phyloP scores from a whole-genome alignment of 1,139 yeast species.

The Scheffersomyces stambukii region DNA sequence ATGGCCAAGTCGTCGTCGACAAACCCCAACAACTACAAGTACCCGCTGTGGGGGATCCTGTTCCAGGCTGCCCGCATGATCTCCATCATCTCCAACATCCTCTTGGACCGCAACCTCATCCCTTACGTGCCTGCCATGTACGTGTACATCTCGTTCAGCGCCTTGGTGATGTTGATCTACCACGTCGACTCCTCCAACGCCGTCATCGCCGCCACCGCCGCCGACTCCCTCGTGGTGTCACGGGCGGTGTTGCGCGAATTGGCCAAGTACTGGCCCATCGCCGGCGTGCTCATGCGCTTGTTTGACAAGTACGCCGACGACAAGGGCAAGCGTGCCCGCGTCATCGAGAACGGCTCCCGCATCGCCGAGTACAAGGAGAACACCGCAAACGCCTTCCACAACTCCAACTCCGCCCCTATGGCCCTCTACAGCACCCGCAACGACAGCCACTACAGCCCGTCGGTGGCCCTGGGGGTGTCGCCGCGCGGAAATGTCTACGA shows the following conservation, averaged over 20 bases:
- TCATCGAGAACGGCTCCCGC: slow-evolving; percentile 38
- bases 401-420: slow-evolving; percentile 1
- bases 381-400: slow-evolving; percentile 4
- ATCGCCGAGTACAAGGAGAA: slow-evolving; percentile 38
- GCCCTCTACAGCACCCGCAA: slow-evolving; percentile 1
- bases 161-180: slow-evolving; percentile 69
- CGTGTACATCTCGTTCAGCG: slow-evolving; percentile 60
- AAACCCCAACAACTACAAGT: slow-evolving; percentile 48
- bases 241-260: slow-evolving; percentile 50
- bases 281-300: slow-evolving; percentile 36
- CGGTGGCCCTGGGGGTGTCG: slow-evolving; percentile 26
- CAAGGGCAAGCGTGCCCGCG: slow-evolving; percentile 39
- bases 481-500: slow-evolving; percentile 23
- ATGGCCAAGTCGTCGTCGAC: slow-evolving; percentile 43
- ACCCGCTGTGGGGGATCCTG: slow-evolving; percentile 82
- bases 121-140: slow-evolving; percentile 53
- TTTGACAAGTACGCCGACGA: slow-evolving; percentile 47
- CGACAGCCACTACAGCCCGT: slow-evolving; percentile 5
- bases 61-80: slow-evolving; percentile 85
- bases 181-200: slow-evolving; percentile 63
- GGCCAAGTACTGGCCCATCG: slow-evolving; percentile 44
- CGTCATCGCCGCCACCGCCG: slow-evolving; percentile 57
- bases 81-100: slow-evolving; percentile 58
- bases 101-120: slow-evolving; percentile 50
- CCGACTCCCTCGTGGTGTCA: slow-evolving; percentile 51